phyloP scores from a whole-genome alignment of 345 rosid species.

The Eucalyptus viminalis region DNA sequence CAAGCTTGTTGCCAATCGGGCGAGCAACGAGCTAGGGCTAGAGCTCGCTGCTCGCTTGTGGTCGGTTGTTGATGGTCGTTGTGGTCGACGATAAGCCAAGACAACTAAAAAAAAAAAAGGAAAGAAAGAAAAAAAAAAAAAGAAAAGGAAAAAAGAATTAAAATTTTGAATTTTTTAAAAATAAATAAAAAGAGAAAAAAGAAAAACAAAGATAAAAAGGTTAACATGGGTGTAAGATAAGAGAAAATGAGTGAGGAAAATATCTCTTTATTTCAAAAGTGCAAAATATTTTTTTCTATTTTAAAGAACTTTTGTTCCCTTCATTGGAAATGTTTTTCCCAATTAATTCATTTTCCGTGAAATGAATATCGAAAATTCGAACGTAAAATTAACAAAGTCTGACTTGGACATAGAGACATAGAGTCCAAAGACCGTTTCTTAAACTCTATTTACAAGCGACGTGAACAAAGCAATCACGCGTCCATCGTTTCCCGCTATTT shows the following conservation, averaged over 20 bases:
- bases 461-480: neutral
- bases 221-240: too few species aligned
- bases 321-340: too few species aligned
- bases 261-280: too few species aligned
- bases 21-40: rapidly evolving
- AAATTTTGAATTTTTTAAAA: too few species aligned
- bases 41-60: rapidly evolving
- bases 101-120: too few species aligned
- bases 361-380: too few species aligned
- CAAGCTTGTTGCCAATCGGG: too few species aligned
- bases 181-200: too few species aligned
- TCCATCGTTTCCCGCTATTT: neutral
- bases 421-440: neutral
- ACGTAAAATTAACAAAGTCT: rapidly evolving
- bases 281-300: too few species aligned
- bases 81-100: rapidly evolving
- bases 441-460: neutral
- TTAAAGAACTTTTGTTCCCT: too few species aligned
- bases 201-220: too few species aligned
- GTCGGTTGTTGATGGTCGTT: rapidly evolving
- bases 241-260: too few species aligned
- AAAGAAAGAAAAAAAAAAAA: rapidly evolving
- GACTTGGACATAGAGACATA: neutral
- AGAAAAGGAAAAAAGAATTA: rapidly evolving
- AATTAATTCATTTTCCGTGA: rapidly evolving